Evolutionary conservation across 495 filamentous ascomycete species (phyloP).

Genomic region (Filosporella fistucella): DNA sequence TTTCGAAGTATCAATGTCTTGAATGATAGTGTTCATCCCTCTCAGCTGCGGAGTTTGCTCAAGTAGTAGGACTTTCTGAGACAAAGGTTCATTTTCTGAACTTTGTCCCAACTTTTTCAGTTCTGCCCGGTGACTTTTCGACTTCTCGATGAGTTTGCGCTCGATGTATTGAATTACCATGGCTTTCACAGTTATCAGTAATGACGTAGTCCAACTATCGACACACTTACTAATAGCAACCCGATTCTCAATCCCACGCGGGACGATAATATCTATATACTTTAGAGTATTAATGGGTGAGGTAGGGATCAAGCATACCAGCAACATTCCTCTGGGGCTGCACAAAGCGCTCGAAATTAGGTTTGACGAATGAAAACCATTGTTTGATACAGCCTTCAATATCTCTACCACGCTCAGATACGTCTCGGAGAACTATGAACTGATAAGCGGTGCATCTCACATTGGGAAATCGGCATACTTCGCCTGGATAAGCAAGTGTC

Average conservation of each 20-base stretch:
- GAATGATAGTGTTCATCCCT: constrained; percentile 88
- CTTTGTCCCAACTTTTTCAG: constrained; percentile 67
- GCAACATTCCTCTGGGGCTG: constrained; percentile 84
- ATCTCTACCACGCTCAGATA: constrained; percentile 76
- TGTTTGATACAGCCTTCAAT: constrained; percentile 96
- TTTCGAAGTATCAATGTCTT: constrained; percentile 69
- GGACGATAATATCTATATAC: constrained; percentile 81
- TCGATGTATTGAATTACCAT: constrained; percentile 92
- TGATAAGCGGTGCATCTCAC: neutral
- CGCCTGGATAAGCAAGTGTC: constrained; percentile 90
- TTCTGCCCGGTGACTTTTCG: constrained; percentile 70
- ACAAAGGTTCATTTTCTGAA: constrained; percentile 65
- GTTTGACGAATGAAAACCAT: constrained; percentile 95
- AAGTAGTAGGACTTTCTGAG: constrained; percentile 65
- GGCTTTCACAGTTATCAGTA: constrained; percentile 35
- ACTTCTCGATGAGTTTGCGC: constrained; percentile 79
- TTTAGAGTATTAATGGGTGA: constrained; percentile 1
- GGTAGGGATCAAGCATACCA: constrained; percentile 31
- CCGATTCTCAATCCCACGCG: constrained; percentile 86
- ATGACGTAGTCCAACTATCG: neutral
- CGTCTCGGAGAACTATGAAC: constrained; percentile 77
- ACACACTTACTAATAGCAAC: constrained; percentile 74
- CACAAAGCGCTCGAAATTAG: constrained; percentile 86
- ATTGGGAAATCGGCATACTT: constrained; percentile 50
- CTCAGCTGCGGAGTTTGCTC: constrained; percentile 70